Base-by-base conservation (phyloP, 2,329 filamentous ascomycete genomes). In the Chrysoporthe deuterocubensis region DNA sequence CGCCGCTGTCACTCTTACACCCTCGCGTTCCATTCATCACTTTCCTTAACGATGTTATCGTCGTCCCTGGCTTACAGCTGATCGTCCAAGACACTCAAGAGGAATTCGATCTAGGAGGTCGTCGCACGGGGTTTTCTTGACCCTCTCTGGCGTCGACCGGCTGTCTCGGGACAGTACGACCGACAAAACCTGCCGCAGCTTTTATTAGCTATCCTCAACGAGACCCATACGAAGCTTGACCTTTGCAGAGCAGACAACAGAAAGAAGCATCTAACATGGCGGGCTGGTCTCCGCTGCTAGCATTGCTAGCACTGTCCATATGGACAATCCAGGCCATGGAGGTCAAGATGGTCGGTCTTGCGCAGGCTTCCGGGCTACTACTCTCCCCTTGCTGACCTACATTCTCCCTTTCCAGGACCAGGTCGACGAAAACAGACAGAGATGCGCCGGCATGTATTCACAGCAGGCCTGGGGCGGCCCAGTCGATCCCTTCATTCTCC, bases 361-460 rank as follows among this genome's bases (percentile, higher is more conserved):
- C 16, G 42, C 57, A 16, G 16, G 61, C 59, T 64, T 48, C 65
- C 44, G 50, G 62, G 40, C 50, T 44, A 4, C 34, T n/a, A 8
- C 32, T 13, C 26, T 50, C 11, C 54, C 61, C 42, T 42, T 68
- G 68, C 68, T 70, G 59, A 67, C 50, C 57, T 63, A 26, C 44
- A 43, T 5, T 56, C 63, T 21, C 50, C 21, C 57, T 50, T 43
- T 71, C 48, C 71, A 96, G 92, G 90, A 93, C 78, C 86, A 96
- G 77, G 88, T 89, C 66, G 88, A 92, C 63, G 86, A 90, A 46
- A 92, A 95, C 76, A 85, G 89, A 75, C 92, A 97, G 82, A 88
- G 91, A 87, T 97, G 95, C 82, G 83, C 87, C 66, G 88, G 95
- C 82, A 97, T 98, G 94, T 98, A 97, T 83, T 94, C 92, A 81